Evolutionary conservation across 2,329 filamentous ascomycete species (phyloP), one percentile per base, ranked within the genome.

Genomic region (Sporothrix globosa): DNA sequence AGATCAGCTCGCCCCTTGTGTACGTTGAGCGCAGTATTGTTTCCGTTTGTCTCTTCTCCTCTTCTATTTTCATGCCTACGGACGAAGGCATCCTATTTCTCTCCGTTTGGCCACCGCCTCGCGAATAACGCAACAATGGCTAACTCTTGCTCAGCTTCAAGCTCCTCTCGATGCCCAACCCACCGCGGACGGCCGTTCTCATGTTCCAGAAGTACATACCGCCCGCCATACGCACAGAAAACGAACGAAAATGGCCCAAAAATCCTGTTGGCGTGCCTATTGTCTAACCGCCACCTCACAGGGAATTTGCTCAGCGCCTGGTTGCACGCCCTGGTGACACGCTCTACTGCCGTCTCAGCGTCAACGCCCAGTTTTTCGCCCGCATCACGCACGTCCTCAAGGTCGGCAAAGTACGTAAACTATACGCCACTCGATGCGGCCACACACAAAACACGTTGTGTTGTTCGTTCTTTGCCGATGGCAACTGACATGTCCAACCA

Each of bases 321-420:
- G 95, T 96, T 70, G 96, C 96, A 17, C 90, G 91, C 58, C 92
- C 95, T 0, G 92, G 92, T 10, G 94, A 97, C 77, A 87, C 93
- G 68, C 87, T 98, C 10, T 98, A 97, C 83, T 93, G 90, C 74
- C 87, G 96, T n/a, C 85, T 98, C 34, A 92, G 88, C 1, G 95
- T 97, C 71, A 98, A 98, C 77, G 92, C 92, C 21, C 95, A 98
- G 78, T 97, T 98, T 85, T 97, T 83, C 79, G 92, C 84, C 72
- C 84, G 83, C 72, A 84, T 85, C 76, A 84, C 83, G n/a, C 83
- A 86, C 79, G 89, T 97, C 75, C 92, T 97, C 90, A 97, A 97
- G 82, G 95, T 98, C 60, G 93, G 94, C 74, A 92, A 74, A 67
- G 68, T 69, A 24, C 9, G 54, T 60, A 24, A 44, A 50, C 4